These are phyloP conservation scores for Ormosia emarginata DNA, from an alignment of 306 rosid genomes.

Conservation along the genomic window DNA sequence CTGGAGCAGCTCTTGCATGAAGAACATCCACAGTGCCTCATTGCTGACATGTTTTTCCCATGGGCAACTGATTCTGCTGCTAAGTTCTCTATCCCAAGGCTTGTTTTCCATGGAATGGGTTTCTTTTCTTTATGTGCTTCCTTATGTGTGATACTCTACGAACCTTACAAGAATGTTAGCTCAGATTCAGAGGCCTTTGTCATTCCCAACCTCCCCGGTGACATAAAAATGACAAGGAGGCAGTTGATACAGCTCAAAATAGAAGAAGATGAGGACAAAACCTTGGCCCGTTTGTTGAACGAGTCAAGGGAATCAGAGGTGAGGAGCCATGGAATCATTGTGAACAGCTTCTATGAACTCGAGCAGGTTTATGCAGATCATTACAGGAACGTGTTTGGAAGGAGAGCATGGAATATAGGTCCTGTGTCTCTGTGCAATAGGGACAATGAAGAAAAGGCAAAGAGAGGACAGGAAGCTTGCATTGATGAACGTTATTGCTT, in stretches of 20 bases:
- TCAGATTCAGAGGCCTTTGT: constrained; percentile 39
- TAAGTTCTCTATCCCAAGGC: constrained; percentile 47
- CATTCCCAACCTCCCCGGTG: constrained; percentile 47
- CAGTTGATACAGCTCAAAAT: neutral
- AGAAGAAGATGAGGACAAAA: too few relatives aligned
- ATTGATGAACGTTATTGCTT: constrained; percentile 36
- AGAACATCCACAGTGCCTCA: constrained; percentile 35
- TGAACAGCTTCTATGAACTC: constrained; percentile 49
- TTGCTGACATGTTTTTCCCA: constrained; percentile 48
- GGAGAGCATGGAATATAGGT: constrained; percentile 58
- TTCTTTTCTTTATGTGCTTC: constrained; percentile 37
- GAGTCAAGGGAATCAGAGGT: constrained; percentile 17
- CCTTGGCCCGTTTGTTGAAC: neutral
- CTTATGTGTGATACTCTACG: neutral
- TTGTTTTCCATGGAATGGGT: constrained; percentile 50
- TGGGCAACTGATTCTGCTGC: constrained; percentile 48
- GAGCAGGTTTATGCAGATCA: constrained; percentile 52
- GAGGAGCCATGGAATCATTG: constrained; percentile 40
- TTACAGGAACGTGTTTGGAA: constrained; percentile 36
- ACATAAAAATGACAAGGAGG: constrained; percentile 33
- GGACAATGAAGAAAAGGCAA: constrained; percentile 27
- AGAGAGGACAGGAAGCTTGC: constrained; percentile 33
- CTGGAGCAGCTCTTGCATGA: constrained; percentile 40
- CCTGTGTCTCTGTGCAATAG: constrained; percentile 36
- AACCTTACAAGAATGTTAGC: constrained; percentile 39